These are phyloP conservation scores for Cicer judaicum DNA, from an alignment of 306 rosid genomes.

Conservation along the genomic window DNA sequence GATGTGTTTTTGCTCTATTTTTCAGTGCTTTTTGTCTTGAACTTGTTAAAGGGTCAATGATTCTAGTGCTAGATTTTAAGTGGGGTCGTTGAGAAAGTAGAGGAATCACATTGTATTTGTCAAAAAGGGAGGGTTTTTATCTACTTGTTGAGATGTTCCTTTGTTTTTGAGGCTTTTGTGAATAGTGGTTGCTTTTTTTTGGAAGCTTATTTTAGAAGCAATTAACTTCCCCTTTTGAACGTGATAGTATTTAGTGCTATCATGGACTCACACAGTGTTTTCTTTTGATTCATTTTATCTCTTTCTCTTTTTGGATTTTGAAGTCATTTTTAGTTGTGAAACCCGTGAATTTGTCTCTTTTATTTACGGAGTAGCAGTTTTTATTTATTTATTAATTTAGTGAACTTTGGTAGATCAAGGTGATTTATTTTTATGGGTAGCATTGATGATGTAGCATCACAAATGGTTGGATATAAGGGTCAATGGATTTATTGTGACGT, in stretches of 20 bases:
- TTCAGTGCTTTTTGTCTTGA: slow-evolving; percentile 29
- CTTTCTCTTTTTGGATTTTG: slow-evolving; percentile 37
- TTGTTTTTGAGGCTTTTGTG: slow-evolving; percentile 52
- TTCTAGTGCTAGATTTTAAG: slow-evolving; percentile 36
- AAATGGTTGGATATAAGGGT: slow-evolving; percentile 42
- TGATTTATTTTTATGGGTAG: slow-evolving; percentile 50
- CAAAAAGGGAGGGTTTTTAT: slow-evolving; percentile 52
- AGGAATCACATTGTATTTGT: slow-evolving; percentile 54
- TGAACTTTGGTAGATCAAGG: slow-evolving; percentile 52
- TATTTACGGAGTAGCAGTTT: slow-evolving; percentile 43
- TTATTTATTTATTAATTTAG: slow-evolving; percentile 45
- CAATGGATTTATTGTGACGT: slow-evolving; percentile 46
- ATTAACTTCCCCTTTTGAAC: slow-evolving; percentile 61
- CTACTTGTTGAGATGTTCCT: slow-evolving; percentile 38
- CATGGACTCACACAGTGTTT: slow-evolving; percentile 48
- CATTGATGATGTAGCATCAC: slow-evolving; percentile 57
- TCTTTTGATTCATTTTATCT: slow-evolving; percentile 44
- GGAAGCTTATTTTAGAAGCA: slow-evolving; percentile 88
- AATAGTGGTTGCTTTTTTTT: slow-evolving; percentile 55
- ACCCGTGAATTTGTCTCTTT: slow-evolving; percentile 49
- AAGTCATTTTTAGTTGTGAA: slow-evolving; percentile 40
- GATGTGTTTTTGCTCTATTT: slow-evolving; percentile 30
- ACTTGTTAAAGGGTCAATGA: slow-evolving; percentile 30
- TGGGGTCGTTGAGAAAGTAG: slow-evolving; percentile 50
- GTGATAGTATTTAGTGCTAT: slow-evolving; percentile 68